Evolutionary conservation across 2,329 filamentous ascomycete species (phyloP), one percentile per base, ranked within the genome.

Genomic region (Didymella pinodella): DNA sequence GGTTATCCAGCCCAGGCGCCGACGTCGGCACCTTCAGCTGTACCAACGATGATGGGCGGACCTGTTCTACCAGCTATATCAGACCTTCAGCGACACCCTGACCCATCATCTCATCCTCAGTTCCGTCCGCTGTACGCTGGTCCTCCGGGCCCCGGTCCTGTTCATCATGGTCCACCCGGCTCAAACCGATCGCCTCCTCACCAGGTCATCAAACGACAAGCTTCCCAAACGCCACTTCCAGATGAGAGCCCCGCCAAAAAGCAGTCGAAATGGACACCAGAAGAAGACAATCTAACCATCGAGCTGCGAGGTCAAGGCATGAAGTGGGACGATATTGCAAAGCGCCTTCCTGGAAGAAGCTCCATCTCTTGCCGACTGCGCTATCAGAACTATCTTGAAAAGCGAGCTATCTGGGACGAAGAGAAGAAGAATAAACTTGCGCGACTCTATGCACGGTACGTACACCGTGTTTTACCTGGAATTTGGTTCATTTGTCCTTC

Each of bases 241-340:
- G 74, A 76, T 25, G 75, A 75, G 50, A 75, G 69, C 34, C 74
- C 74, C 7, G 74, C 74, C n/a, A 77, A 78, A 61, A 77, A 77
- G 62, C 93, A 97, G 78, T 96, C 92, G 74, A 98, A 98, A 79
- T 98, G 95, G 95, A 96, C 92, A 5, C 84, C 90, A 0, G 92
- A 97, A 62, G 94, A 98, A 77, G 93, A 98, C 77, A 87, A 90
- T n/a, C 82, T 95, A 48, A 97, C 97, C 69, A 97, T 97, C 70
- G 91, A 96, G 76, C 85, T 98, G 62, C 88, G 94, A 57, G 92
- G 92, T 36, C 89, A 89, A 68, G 91, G 92, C 8, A 97, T 97
- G 92, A 98, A 98, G 76, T 98, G 94, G 95, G 94, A 98, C 75
- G 94, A 98, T 77, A 97, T 98, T 70, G 96, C 92, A 62, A 96